These are phyloP conservation scores for Colletotrichum sp. DNA, from an alignment of 2,329 filamentous ascomycete genomes.

Conservation along the genomic window DNA sequence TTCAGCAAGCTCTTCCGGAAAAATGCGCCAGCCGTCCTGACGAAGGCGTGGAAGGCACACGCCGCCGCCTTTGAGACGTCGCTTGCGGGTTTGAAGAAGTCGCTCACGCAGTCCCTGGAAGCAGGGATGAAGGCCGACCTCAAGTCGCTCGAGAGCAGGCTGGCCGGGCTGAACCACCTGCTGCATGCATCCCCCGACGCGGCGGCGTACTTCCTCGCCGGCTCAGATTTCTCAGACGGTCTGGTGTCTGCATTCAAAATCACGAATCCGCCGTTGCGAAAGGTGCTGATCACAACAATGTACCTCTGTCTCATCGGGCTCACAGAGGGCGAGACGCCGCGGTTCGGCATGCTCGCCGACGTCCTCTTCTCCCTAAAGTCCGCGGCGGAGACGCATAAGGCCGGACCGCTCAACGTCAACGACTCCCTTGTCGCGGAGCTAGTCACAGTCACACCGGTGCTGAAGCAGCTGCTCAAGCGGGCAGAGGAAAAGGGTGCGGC, in stretches of 20 bases:
- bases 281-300: conserved; percentile 71
- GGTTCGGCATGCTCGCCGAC: conserved; percentile 78
- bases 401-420: conserved; percentile 59
- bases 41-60: conserved; percentile 56
- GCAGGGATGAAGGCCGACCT: conserved; percentile 61
- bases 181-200: conserved; percentile 64
- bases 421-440: conserved; percentile 82
- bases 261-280: conserved; percentile 67
- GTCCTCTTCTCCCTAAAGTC: conserved; percentile 82
- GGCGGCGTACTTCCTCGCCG: conserved; percentile 73
- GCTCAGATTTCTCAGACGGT: conserved; percentile 86
- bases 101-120: conserved; percentile 67
- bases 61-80: conserved; percentile 55
- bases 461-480: conserved; percentile 65
- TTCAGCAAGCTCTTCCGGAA: conserved; percentile 71
- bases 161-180: conserved; percentile 67
- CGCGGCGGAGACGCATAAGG: conserved; percentile 68
- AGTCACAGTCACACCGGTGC: conserved; percentile 78
- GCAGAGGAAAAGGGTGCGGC: conserved; percentile 54
- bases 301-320: conserved; percentile 80
- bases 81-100: conserved; percentile 64
- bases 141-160: conserved; percentile 55
- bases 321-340: conserved; percentile 68
- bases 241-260: conserved; percentile 70
- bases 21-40: conserved; percentile 59